Base-by-base conservation (phyloP, 768 basidiomycete genomes). In the Floccularia luteovirens region DNA sequence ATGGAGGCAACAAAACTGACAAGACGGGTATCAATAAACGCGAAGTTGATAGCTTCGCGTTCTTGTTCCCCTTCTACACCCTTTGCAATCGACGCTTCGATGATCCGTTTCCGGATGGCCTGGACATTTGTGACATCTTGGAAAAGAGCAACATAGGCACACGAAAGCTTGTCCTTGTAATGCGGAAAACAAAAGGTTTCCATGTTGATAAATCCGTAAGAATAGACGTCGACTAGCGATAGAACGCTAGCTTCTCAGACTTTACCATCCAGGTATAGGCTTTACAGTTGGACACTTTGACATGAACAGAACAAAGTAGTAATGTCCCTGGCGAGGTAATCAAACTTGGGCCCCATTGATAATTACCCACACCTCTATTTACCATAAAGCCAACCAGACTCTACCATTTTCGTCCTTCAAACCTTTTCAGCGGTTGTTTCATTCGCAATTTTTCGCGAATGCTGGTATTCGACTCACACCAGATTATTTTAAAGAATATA, bases 21-120 rank as follows among this genome's bases (percentile, higher is more conserved):
- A 53, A 90, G 73, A 24, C 67, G 69, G 14, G 88, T 89, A 56
- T 97, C 85, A 53, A 98, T 67, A 59, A 97, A 97, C 0, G 87
- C 85, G 62, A 88, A 96, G 51, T 92, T 89, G 49, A 96, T 74
- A n/a, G 75, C 74, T 21, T 76, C 77, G 38, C 89, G 74, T 51
- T 88, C 84, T 11, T 48, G 51, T 20, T 87, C 77, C 14, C 90
- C 89, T 5, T 70, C 68, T 1, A 57, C 58, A 0, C 82, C 85
- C 13, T 66, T 56, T 31, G 75, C 60, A 7, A 69, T 72, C 3
- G 88, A 73, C 0, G 91, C 91, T 4, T 63, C 62, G 36, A 93
- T 69, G 35, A 98, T 80, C 2, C 86, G 72, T 30, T 65, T 58
- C 19, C 82, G 69, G 17, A 96, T 62, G 0, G 59, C 61, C 0